These are phyloP conservation scores for Globisporangium middletonii DNA, from an alignment of 352 stramenopile species.

Conservation along the genomic window DNA sequence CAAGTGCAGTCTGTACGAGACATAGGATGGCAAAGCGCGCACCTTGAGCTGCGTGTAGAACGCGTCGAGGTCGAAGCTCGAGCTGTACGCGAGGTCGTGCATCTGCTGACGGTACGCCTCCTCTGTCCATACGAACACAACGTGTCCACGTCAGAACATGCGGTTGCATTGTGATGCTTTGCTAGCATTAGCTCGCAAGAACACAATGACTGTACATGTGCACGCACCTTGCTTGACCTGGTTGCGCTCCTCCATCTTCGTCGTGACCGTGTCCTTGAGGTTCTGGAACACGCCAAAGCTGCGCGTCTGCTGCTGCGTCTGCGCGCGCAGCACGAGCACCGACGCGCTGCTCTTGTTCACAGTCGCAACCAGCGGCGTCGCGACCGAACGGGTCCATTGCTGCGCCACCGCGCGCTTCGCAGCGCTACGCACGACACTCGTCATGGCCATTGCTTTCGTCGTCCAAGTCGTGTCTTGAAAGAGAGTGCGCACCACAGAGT, in stretches of 20 bases:
- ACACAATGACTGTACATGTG: background rate
- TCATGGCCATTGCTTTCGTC: constrained; percentile 13
- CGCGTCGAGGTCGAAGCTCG: constrained; percentile 64
- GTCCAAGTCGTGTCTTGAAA: background rate
- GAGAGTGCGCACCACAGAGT: background rate
- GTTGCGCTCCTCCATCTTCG: constrained; percentile 81
- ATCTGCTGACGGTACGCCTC: constrained; percentile 77
- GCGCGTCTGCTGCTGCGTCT: constrained; percentile 32
- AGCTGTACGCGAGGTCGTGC: constrained; percentile 54
- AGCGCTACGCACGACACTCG: constrained; percentile 21
- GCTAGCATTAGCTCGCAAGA: background rate
- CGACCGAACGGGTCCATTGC: constrained; percentile 20
- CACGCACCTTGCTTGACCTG: constrained; percentile 64
- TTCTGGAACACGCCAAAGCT: constrained; percentile 68
- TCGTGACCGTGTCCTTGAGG: constrained; percentile 62
- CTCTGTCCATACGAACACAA: constrained; percentile 18
- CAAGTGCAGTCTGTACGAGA: background rate
- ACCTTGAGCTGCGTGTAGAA: constrained; percentile 75
- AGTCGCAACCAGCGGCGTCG: constrained; percentile 2
- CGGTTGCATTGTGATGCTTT: background rate
- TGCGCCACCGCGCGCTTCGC: constrained; percentile 25
- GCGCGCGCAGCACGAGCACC: background rate
- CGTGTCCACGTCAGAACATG: background rate
- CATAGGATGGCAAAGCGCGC: background rate
- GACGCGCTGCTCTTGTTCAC: constrained; percentile 6